Evolutionary conservation across 352 stramenopile species (phyloP).

Genomic region (Pythium oligandrum): DNA sequence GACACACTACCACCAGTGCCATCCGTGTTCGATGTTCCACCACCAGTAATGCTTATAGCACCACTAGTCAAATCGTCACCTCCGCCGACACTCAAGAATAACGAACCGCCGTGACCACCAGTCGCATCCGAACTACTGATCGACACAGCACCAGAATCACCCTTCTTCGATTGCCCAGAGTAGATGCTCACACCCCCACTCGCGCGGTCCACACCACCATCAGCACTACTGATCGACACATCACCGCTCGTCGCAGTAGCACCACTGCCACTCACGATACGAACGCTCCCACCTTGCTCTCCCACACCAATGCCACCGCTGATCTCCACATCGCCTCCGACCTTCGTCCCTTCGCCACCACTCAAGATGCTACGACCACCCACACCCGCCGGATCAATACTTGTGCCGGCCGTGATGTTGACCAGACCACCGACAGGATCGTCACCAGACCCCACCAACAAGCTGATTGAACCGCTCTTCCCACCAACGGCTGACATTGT

Average conservation of each 20-base stretch:
- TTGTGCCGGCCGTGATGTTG: slow-evolving; percentile 22
- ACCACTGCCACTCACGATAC: slow-evolving; percentile 19
- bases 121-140: slow-evolving; percentile 13
- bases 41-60: slow-evolving; percentile 13
- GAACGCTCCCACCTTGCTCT: slow-evolving; percentile 18
- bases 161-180: slow-evolving; percentile 14
- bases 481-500: no score
- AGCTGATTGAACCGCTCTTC: no score
- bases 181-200: slow-evolving; percentile 20
- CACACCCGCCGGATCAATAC: slow-evolving; percentile 6
- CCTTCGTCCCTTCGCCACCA: neutral
- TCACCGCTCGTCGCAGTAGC: slow-evolving; percentile 16
- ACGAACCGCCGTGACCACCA: slow-evolving; percentile 13
- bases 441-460: slow-evolving; percentile 13
- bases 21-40: slow-evolving; percentile 6
- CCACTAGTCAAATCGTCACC: slow-evolving; percentile 16
- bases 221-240: slow-evolving; percentile 14
- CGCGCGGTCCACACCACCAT: slow-evolving; percentile 7
- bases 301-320: neutral
- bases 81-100: slow-evolving; percentile 19
- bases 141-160: slow-evolving; percentile 19
- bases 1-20: slow-evolving; percentile 15
- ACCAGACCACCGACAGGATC: slow-evolving; percentile 8
- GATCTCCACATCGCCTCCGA: no score
- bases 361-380: slow-evolving; percentile 10